These are phyloP conservation scores for Endogone sp. DNA, from an alignment of 192 early-diverging fungal genomes.

Conservation along the genomic window DNA sequence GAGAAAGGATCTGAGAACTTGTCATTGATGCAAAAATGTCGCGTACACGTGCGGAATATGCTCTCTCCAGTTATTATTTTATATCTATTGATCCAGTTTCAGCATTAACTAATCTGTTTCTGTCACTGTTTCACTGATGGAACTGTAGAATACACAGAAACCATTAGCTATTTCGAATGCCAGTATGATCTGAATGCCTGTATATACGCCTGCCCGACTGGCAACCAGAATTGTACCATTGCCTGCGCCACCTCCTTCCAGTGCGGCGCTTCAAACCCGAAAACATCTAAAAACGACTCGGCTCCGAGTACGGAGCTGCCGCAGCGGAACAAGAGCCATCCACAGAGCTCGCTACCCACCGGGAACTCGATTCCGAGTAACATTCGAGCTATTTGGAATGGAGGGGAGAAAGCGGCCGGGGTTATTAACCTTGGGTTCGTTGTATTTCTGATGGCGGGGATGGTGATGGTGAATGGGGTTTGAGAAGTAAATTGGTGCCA, in stretches of 20 bases:
- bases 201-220: not conserved
- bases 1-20: not conserved
- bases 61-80: not conserved
- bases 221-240: not conserved
- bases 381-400: not conserved
- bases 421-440: not conserved
- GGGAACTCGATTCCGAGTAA: too few species aligned
- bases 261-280: conserved; percentile 10
- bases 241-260: not conserved
- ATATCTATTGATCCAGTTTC: too few species aligned
- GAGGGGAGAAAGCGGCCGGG: not conserved
- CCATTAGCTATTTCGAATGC: conserved; percentile 18
- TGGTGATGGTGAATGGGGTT: not conserved
- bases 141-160: conserved; percentile 21
- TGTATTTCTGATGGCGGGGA: not conserved
- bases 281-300: not conserved
- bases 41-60: not conserved
- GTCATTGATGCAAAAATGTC: not conserved
- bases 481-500: too few species aligned
- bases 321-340: not conserved
- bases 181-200: conserved; percentile 15
- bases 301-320: not conserved
- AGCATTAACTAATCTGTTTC: not conserved
- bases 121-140: not conserved
- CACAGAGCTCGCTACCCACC: not conserved